phyloP scores from a whole-genome alignment of 441 rosid species.

The Adansonia rubrostipa region DNA sequence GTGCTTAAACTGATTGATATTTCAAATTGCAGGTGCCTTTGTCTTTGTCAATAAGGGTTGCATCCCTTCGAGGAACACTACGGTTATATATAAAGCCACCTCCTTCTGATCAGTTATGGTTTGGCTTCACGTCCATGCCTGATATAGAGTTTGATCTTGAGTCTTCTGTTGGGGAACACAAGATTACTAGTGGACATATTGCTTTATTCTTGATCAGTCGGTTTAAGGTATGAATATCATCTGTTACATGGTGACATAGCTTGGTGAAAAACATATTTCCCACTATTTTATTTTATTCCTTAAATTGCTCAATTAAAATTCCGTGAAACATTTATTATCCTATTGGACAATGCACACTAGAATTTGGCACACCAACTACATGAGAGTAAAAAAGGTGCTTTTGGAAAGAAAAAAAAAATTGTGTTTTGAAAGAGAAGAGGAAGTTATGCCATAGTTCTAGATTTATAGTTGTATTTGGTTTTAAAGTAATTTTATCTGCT shows the following conservation, averaged over 20 bases:
- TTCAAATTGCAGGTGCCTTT: constrained; percentile 68
- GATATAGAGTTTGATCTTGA: constrained; percentile 76
- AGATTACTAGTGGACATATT: constrained; percentile 68
- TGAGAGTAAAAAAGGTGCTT: background rate
- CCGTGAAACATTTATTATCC: background rate
- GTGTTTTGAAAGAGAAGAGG: constrained; percentile 7
- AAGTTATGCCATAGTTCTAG: background rate
- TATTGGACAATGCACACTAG: background rate
- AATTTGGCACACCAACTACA: background rate
- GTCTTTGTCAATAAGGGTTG: constrained; percentile 77
- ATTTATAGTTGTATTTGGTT: constrained; percentile 10
- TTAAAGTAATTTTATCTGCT: background rate
- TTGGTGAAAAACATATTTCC: background rate
- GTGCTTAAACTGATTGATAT: constrained; percentile 23
- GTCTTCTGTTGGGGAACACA: constrained; percentile 88
- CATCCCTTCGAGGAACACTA: constrained; percentile 83
- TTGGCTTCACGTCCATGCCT: constrained; percentile 88
- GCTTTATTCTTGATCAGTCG: constrained; percentile 74
- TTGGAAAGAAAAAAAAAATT: background rate
- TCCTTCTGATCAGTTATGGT: constrained; percentile 95
- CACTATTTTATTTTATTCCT: constrained; percentile 3
- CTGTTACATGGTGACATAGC: constrained; percentile 6
- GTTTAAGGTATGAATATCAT: constrained; percentile 67
- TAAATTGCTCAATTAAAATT: background rate
- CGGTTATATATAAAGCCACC: constrained; percentile 86